Evolutionary conservation across 345 rosid species (phyloP).

Genomic region (Gossypium stocksii): DNA sequence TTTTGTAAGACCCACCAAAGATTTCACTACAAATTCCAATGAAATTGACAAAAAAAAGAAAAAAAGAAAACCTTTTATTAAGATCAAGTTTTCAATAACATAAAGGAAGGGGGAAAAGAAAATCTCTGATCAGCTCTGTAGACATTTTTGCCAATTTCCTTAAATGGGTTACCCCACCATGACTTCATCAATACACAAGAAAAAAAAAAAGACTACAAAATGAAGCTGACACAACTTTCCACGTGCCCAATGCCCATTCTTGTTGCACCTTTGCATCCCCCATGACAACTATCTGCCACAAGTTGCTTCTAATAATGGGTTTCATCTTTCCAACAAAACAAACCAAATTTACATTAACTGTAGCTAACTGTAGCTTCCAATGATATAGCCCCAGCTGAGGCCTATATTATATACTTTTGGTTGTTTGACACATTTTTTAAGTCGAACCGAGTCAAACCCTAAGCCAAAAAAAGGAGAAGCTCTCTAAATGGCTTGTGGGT

Average conservation of each 20-base stretch:
- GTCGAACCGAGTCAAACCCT: too few species aligned
- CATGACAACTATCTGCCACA: background rate
- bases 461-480: too few species aligned
- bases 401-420: background rate
- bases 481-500: background rate
- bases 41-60: too few species aligned
- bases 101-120: too few species aligned
- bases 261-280: background rate
- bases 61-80: too few species aligned
- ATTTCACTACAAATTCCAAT: too few species aligned
- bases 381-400: background rate
- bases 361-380: too few species aligned
- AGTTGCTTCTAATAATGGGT: background rate
- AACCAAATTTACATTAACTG: too few species aligned
- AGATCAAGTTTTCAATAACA: too few species aligned
- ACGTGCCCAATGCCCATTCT: background rate
- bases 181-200: background rate
- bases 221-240: slow-evolving; percentile 5
- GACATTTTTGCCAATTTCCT: background rate
- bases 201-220: background rate
- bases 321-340: background rate
- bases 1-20: too few species aligned
- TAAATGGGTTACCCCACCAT: background rate
- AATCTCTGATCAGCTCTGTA: too few species aligned
- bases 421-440: too few species aligned